Percentiles rank a stretch among this genome's conserved stretches.
Evolutionary conservation across 768 basidiomycete genomes (phyloP).

Genomic region (Chlorophyllum brunneum): DNA sequence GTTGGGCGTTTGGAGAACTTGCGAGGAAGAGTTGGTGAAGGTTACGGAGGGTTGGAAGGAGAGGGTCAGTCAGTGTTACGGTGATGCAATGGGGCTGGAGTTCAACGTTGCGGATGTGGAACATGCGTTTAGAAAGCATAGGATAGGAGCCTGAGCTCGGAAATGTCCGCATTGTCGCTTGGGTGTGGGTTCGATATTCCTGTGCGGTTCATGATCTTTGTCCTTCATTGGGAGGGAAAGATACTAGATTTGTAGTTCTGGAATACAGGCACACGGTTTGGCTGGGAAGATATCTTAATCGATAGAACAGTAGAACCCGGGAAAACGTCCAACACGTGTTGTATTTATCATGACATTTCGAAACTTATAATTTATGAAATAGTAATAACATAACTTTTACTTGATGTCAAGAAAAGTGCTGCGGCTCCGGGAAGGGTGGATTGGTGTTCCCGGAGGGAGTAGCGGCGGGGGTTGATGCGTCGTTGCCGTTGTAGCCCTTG

Average conservation of each 20-base stretch:
- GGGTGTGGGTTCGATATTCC: not conserved
- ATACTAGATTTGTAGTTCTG: slow-evolving; percentile 7
- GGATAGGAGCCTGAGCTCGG: slow-evolving; percentile 22
- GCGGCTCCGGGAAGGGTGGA: slow-evolving; percentile 40
- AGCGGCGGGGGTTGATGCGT: not conserved
- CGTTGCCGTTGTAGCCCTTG: not conserved
- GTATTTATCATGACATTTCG: not conserved
- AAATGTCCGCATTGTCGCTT: too few species aligned
- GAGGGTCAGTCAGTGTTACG: slow-evolving; percentile 76
- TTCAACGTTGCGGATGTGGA: slow-evolving; percentile 76
- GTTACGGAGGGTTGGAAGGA: slow-evolving; percentile 67
- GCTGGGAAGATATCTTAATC: not conserved
- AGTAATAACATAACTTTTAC: too few species aligned
- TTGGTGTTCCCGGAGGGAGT: not conserved
- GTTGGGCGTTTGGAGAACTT: slow-evolving; percentile 86
- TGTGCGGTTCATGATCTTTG: not conserved
- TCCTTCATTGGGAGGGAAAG: not conserved
- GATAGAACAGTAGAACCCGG: not conserved
- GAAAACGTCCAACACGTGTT: not conserved
- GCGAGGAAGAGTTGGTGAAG: slow-evolving; percentile 77
- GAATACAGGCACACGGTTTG: not conserved
- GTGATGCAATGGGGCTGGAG: slow-evolving; percentile 67
- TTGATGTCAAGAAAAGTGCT: slow-evolving; percentile 25
- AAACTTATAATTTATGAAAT: too few species aligned
- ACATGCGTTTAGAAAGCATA: slow-evolving; percentile 68